These are phyloP conservation scores for Phytophthora palmivora DNA, from an alignment of 352 stramenopile genomes.

Conservation along the genomic window DNA sequence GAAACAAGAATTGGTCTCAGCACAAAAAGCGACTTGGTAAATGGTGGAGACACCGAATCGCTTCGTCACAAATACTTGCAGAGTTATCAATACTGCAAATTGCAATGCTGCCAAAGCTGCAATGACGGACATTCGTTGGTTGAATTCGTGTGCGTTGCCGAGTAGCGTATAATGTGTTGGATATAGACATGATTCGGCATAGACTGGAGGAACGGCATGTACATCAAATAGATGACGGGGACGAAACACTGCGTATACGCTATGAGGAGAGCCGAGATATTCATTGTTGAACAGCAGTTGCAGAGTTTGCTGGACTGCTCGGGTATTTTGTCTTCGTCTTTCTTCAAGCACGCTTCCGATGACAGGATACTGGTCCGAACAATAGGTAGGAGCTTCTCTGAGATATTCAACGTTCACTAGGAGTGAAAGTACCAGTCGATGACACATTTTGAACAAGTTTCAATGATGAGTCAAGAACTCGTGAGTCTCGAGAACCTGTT, in stretches of 20 bases:
- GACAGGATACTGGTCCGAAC: constrained; percentile 14
- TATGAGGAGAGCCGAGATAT: constrained; percentile 42
- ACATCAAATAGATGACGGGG: constrained; percentile 42
- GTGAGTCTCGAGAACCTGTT: background rate
- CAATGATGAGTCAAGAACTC: background rate
- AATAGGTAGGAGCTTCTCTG: constrained; percentile 25
- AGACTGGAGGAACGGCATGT: constrained; percentile 29
- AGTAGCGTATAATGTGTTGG: constrained; percentile 33
- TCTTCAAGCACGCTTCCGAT: constrained; percentile 22
- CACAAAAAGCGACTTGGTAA: constrained; percentile 59
- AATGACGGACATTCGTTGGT: constrained; percentile 31
- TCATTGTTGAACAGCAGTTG: constrained; percentile 52
- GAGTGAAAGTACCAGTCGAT: background rate
- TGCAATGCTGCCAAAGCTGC: constrained; percentile 22
- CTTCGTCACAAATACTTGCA: constrained; percentile 35
- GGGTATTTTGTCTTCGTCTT: constrained; percentile 37
- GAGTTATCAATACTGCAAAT: constrained; percentile 14
- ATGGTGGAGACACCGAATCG: constrained; percentile 38
- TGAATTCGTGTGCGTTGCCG: constrained; percentile 11
- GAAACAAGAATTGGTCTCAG: constrained; percentile 37
- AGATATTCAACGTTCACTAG: background rate
- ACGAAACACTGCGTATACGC: constrained; percentile 43
- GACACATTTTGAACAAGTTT: background rate
- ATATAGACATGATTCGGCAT: constrained; percentile 40
- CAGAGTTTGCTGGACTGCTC: constrained; percentile 38